Evolutionary conservation across 257 asterid genomes (phyloP).

Genomic region (Nemophila menziesii): DNA sequence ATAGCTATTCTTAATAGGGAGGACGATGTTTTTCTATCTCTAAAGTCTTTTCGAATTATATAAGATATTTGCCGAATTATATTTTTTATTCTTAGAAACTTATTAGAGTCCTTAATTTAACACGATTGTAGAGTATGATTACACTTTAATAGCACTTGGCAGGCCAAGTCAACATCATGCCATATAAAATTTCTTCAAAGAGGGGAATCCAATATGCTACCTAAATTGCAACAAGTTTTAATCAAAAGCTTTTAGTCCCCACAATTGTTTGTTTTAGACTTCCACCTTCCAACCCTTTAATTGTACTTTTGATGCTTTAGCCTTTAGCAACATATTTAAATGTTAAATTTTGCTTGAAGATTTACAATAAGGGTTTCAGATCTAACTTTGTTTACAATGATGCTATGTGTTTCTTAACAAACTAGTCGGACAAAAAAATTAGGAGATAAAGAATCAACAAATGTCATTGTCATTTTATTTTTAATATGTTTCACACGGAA

Average conservation of each 20-base stretch:
- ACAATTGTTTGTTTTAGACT: neutral
- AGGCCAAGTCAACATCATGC: neutral
- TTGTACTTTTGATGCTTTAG: neutral
- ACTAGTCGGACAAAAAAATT: neutral
- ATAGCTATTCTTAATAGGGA: too few relatives aligned
- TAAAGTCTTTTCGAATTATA: too few relatives aligned
- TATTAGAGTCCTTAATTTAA: neutral
- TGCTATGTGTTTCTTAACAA: neutral
- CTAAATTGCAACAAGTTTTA: neutral
- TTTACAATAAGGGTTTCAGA: neutral
- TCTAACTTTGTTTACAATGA: neutral
- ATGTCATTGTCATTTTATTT: neutral
- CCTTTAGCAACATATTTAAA: neutral
- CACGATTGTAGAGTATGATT: neutral
- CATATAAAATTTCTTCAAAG: neutral
- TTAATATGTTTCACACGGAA: neutral
- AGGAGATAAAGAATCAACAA: neutral
- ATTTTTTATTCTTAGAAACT: too few relatives aligned
- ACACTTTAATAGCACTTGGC: neutral
- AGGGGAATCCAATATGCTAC: neutral
- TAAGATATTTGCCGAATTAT: too few relatives aligned
- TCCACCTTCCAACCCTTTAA: constrained; percentile 1
- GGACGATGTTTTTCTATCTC: too few relatives aligned
- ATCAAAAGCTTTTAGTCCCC: neutral
- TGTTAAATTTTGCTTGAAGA: neutral